Evolutionary conservation across 768 basidiomycete species (phyloP).

Genomic region (Symmetrospora coprosmae): DNA sequence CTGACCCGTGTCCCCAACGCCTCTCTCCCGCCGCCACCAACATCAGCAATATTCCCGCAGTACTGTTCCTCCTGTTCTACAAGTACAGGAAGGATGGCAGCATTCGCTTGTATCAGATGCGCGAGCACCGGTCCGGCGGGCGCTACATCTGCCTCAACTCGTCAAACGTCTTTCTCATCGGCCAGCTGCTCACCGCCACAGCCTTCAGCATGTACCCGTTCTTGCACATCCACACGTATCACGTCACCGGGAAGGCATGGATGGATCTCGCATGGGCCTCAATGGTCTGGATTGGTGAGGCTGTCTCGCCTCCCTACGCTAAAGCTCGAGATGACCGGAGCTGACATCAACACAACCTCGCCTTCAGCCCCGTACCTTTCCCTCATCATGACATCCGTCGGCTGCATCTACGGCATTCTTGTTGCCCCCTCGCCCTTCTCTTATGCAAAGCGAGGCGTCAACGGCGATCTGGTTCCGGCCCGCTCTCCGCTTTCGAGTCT

Average conservation of each 20-base stretch:
- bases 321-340: no score
- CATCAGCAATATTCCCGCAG: constrained; percentile 1
- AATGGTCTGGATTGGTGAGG: constrained; percentile 10
- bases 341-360: not conserved
- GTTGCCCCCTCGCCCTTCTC: not conserved
- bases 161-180: constrained; percentile 1
- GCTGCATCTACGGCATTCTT: not conserved
- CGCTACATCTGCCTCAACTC: constrained; percentile 17
- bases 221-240: not conserved
- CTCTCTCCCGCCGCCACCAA: not conserved
- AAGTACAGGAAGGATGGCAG: not conserved
- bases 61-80: not conserved
- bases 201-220: not conserved
- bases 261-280: constrained; percentile 1
- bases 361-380: not conserved
- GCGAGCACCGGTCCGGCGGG: constrained; percentile 6
- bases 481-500: not conserved
- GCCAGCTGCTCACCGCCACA: not conserved
- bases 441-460: not conserved
- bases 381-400: constrained; percentile 3
- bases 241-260: not conserved
- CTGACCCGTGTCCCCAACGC: not conserved
- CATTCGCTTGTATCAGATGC: not conserved
- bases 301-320: no score
- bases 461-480: not conserved